These are phyloP conservation scores for Choanephora cucurbitarum DNA, from an alignment of 371 early-diverging fungal species.

Conservation along the genomic window DNA sequence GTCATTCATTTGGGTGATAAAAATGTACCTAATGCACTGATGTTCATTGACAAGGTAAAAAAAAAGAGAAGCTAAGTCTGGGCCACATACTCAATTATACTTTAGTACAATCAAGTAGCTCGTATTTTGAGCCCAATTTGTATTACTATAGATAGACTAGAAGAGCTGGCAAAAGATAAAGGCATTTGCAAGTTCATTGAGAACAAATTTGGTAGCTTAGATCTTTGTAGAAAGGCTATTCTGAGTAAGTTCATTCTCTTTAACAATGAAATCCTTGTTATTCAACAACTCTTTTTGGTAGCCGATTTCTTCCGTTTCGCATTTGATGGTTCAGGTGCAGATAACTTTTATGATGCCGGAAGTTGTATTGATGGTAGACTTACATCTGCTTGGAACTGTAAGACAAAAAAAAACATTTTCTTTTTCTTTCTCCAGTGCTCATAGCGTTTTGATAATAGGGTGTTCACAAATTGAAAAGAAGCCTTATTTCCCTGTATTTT, in stretches of 20 bases:
- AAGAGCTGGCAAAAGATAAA: slow-evolving; percentile 56
- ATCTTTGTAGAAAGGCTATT: slow-evolving; percentile 67
- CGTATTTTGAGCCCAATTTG: slow-evolving; percentile 90
- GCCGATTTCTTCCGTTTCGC: slow-evolving; percentile 94
- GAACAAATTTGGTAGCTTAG: slow-evolving; percentile 66
- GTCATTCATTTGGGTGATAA: slow-evolving; percentile 96
- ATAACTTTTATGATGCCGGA: slow-evolving; percentile 95
- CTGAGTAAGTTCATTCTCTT: slow-evolving; percentile 49
- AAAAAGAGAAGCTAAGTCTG: not conserved
- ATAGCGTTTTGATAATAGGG: no score
- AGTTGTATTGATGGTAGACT: slow-evolving; percentile 96
- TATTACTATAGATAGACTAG: slow-evolving; percentile 73
- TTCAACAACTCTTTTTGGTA: slow-evolving; percentile 8
- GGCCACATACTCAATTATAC: not conserved
- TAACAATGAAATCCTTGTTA: no score
- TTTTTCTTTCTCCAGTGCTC: not conserved
- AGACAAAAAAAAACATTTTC: slow-evolving; percentile 1
- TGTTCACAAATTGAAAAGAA: slow-evolving; percentile 94
- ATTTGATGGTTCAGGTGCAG: slow-evolving; percentile 96
- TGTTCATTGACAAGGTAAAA: slow-evolving; percentile 91
- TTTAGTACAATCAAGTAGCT: slow-evolving; percentile 92
- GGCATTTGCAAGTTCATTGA: slow-evolving; percentile 69
- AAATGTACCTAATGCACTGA: slow-evolving; percentile 90
- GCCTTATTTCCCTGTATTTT: slow-evolving; percentile 85
- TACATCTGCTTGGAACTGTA: slow-evolving; percentile 94